These are phyloP conservation scores for Sugiyamaella mastotermitis DNA, from an alignment of 805 yeast genomes.

Conservation along the genomic window DNA sequence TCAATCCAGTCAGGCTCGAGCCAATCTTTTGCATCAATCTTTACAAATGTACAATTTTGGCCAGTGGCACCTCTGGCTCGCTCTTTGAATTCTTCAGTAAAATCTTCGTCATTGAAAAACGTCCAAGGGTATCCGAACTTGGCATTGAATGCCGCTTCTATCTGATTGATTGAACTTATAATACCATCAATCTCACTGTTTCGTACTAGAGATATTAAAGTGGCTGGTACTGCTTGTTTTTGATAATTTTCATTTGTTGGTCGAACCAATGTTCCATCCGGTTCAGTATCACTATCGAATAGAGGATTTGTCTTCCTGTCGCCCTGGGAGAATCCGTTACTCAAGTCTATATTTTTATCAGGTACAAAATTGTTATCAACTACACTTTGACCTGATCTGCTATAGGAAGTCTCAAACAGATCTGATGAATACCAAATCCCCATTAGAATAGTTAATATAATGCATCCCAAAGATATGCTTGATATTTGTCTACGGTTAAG, in stretches of 20 bases:
- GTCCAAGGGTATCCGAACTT: conserved; percentile 80
- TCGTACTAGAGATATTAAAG: conserved; percentile 67
- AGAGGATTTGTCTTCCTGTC: conserved; percentile 4
- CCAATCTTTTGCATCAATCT: conserved; percentile 44
- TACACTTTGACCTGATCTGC: conserved; percentile 1
- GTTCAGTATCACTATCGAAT: conserved; percentile 2
- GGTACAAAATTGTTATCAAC: conserved; percentile 1
- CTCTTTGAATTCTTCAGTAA: conserved; percentile 50
- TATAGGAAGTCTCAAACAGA: too few relatives aligned
- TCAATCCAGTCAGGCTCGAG: conserved; percentile 55
- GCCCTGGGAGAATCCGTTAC: conserved; percentile 1
- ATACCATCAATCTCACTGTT: conserved; percentile 53
- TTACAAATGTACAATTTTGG: conserved; percentile 43
- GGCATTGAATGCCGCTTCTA: conserved; percentile 60
- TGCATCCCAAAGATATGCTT: too few relatives aligned
- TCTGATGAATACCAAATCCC: too few relatives aligned
- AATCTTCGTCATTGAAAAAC: conserved; percentile 67
- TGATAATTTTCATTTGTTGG: not conserved
- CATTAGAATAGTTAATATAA: too few relatives aligned
- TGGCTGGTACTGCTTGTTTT: conserved; percentile 60
- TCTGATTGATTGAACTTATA: conserved; percentile 46
- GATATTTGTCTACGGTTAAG: too few relatives aligned
- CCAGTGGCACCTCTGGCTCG: conserved; percentile 36
- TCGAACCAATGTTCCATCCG: conserved; percentile 2
- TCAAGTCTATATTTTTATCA: conserved; percentile 1